Evolutionary conservation across 345 rosid species (phyloP).

Genomic region (Eutrema heterophyllum): DNA sequence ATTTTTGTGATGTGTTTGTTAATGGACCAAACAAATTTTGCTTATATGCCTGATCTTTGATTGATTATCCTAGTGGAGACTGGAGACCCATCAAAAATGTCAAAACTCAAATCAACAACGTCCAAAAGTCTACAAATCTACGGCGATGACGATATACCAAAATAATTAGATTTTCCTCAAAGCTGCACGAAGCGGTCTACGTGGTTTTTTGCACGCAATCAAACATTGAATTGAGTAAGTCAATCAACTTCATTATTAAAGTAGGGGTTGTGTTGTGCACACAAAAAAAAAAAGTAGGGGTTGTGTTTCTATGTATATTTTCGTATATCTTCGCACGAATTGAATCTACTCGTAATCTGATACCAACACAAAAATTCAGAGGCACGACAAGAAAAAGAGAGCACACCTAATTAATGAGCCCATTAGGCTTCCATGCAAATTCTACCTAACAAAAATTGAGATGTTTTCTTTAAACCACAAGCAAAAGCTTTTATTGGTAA

Average conservation of each 20-base stretch:
- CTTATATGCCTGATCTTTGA: background rate
- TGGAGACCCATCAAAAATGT: too few relatives aligned
- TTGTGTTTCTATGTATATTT: background rate
- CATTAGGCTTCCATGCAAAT: background rate
- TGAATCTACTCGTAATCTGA: background rate
- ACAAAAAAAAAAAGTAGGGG: too few relatives aligned
- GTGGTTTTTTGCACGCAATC: background rate
- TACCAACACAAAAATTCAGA: background rate
- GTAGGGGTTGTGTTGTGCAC: too few relatives aligned
- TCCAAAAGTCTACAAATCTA: background rate
- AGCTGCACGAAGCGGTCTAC: background rate
- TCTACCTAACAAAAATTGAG: background rate
- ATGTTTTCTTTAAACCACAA: background rate
- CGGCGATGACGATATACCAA: background rate
- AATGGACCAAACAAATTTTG: too few relatives aligned
- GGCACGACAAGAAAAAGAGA: background rate
- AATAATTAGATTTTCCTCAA: background rate
- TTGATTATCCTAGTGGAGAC: background rate
- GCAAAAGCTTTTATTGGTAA: background rate
- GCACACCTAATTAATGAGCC: background rate
- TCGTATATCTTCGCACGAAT: background rate
- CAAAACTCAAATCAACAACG: background rate
- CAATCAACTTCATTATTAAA: background rate
- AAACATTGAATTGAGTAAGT: background rate
- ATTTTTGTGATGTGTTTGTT: too few relatives aligned